These are phyloP conservation scores for Nasturtium officinale DNA, from an alignment of 345 rosid species.

Conservation along the genomic window DNA sequence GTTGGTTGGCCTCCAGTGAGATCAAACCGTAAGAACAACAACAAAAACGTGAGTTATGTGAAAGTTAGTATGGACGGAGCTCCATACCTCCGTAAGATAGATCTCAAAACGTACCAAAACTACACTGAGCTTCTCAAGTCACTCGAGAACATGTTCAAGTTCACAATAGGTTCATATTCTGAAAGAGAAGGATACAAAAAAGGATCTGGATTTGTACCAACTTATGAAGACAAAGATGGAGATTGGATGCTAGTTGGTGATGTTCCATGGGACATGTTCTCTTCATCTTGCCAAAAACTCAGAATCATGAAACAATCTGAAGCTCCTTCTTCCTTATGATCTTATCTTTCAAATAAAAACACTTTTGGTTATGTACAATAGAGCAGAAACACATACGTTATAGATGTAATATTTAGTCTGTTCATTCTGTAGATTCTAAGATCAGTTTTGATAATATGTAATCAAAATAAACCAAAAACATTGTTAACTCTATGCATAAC, in stretches of 20 bases:
- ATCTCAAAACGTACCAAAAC: conserved; percentile 61
- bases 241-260: conserved; percentile 93
- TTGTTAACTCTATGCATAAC: neutral
- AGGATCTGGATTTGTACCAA: conserved; percentile 70
- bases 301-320: conserved; percentile 89
- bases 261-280: conserved; percentile 91
- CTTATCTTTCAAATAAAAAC: neutral
- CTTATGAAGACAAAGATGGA: conserved; percentile 86
- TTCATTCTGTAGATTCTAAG: conserved; percentile 1
- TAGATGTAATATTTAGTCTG: conserved; percentile 13
- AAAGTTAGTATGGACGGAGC: conserved; percentile 95
- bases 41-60: conserved; percentile 56
- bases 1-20: conserved; percentile 84
- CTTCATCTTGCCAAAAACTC: conserved; percentile 75
- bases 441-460: conserved; percentile 17
- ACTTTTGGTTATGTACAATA: conserved; percentile 25
- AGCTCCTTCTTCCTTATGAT: conserved; percentile 38
- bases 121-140: conserved; percentile 64
- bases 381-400: neutral
- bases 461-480: neutral
- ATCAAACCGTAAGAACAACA: conserved; percentile 48
- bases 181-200: conserved; percentile 72
- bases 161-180: conserved; percentile 61
- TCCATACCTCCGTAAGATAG: conserved; percentile 78
- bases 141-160: conserved; percentile 71